phyloP scores from a whole-genome alignment of 768 basidiomycete genomes.

The Dictyophora rubrovolvata region DNA sequence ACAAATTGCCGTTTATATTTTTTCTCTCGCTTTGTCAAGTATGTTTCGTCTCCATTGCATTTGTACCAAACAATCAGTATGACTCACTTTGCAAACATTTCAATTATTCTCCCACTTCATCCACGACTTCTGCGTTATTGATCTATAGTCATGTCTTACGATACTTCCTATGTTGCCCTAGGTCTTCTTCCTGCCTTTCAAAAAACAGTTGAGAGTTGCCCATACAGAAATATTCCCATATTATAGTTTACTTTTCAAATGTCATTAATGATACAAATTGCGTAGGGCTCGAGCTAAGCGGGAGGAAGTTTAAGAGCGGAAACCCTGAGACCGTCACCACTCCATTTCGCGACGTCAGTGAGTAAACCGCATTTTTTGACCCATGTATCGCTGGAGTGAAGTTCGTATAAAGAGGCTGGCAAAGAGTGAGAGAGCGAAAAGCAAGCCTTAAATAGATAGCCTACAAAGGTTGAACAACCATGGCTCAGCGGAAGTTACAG shows the following conservation, averaged over 20 bases:
- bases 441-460: conserved; percentile 16
- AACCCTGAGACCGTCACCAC: conserved; percentile 71
- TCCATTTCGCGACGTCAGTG: conserved; percentile 74
- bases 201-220: neutral
- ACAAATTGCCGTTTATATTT: neutral
- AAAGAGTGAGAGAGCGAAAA: neutral
- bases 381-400: conserved; percentile 59
- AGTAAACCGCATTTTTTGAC: conserved; percentile 71
- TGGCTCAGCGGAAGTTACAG: conserved; percentile 68
- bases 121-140: neutral
- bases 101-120: neutral
- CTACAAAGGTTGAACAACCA: conserved; percentile 78
- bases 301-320: conserved; percentile 49
- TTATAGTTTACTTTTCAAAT: neutral
- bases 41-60: neutral
- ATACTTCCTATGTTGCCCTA: conserved; percentile 1
- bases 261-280: neutral
- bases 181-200: neutral
- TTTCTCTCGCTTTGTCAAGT: neutral
- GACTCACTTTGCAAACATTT: neutral
- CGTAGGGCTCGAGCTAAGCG: neutral
- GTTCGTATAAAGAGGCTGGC: conserved; percentile 73
- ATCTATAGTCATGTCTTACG: neutral
- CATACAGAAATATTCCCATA: neutral
- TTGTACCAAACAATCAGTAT: conserved; percentile 2